phyloP scores from a whole-genome alignment of 2,329 filamentous ascomycete species.

The Xenoacremonium recifei region DNA sequence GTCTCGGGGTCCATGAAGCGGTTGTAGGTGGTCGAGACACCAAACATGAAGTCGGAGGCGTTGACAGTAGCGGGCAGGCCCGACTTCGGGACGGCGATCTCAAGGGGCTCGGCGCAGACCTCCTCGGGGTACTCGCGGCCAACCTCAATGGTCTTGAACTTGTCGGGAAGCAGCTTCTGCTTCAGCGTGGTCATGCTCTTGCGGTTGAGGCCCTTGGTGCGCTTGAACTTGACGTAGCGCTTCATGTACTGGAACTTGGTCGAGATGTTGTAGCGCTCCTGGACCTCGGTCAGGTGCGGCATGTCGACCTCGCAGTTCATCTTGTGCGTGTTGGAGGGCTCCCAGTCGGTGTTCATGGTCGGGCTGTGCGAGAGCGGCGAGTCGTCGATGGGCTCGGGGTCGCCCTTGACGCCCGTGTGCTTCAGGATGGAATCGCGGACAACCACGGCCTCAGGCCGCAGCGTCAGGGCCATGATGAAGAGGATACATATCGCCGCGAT shows the following conservation, averaged over 20 bases:
- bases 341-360: constrained; percentile 9
- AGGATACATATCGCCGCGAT: constrained; percentile 42
- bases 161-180: constrained; percentile 46
- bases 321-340: constrained; percentile 24
- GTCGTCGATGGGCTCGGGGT: constrained; percentile 26
- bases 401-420: constrained; percentile 22
- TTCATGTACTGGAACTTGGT: constrained; percentile 55
- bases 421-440: constrained; percentile 40
- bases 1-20: constrained; percentile 51
- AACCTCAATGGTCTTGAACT: constrained; percentile 48
- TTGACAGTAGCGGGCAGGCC: constrained; percentile 50
- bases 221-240: constrained; percentile 52
- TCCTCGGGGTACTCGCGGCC: constrained; percentile 40
- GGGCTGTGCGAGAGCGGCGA: constrained; percentile 16
- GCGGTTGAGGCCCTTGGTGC: constrained; percentile 45
- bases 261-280: constrained; percentile 46
- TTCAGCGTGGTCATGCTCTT: constrained; percentile 51
- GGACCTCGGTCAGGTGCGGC: constrained; percentile 43
- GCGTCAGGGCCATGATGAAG: constrained; percentile 37
- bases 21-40: constrained; percentile 57
- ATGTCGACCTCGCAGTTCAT: constrained; percentile 53
- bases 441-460: constrained; percentile 41
- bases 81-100: constrained; percentile 50
- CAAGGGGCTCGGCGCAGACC: constrained; percentile 47
- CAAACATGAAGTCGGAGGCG: constrained; percentile 57